Base-by-base conservation (phyloP, 208 protist species). In the Kentomonas sorsogonicus region DNA sequence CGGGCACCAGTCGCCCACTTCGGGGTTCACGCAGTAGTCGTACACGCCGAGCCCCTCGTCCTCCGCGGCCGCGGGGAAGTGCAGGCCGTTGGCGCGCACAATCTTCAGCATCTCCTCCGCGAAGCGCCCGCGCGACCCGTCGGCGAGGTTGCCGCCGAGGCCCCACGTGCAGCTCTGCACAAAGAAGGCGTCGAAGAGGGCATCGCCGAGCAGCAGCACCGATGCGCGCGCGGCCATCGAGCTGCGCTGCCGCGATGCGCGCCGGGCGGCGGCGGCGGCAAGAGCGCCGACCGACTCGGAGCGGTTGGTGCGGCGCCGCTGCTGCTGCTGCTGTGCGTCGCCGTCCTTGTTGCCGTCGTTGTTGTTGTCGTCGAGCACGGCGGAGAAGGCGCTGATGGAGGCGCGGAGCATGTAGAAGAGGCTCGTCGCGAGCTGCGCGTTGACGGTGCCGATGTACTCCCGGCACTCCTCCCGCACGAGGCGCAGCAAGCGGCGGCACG, bases 91-190 rank as follows among this genome's bases (percentile, higher is more conserved):
- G 47, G 63, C 67, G 20, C 65, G 72, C 50, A 98, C 83, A 6
- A 88, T 36, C 27, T 79, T 52, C 51, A 86, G 77, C 36, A 91
- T 66, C 65, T 77, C 79, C 16, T 55, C 34, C 47, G 84, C 90
- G 63, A 98, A 98, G 22, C 63, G 56, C 16, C 73, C 78, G 45
- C 95, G 81, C 25, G 73, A 85, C 15, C 64, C 61, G 55, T 94
- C 95, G 30, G 79, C 79, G 55, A 98, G 60, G 68, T 96, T 97
- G 26, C 83, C 94, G 45, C 97, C 98, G 11, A 99, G 36, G 31
- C 91, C 86, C 98, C 97, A 99, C 29, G 97, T 83, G 58, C 97
- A 89, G 23, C 86, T 72, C 77, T 98, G 97, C 10, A 97, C 51
- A 66, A 98, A 97, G 44, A 87, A 65, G 43, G 79, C 82, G 39